A percentile compares a stretch with the other conserved stretches of the same genome.
Evolutionary conservation across 164 flowering plant genomes (phyloP).

Genomic region (Stephania japonica): DNA sequence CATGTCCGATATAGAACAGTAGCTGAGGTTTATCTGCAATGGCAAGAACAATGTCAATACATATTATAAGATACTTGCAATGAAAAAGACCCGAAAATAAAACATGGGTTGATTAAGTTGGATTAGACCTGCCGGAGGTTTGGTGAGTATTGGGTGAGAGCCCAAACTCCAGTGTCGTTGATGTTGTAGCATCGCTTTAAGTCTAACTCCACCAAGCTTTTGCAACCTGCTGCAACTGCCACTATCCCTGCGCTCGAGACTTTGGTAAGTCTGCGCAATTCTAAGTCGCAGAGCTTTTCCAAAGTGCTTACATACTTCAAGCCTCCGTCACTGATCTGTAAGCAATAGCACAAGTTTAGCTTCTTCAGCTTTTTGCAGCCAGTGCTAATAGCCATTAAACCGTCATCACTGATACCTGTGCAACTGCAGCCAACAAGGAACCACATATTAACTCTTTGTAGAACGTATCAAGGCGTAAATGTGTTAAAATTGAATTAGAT

Average conservation of each 20-base stretch:
- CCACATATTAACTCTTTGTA: background rate
- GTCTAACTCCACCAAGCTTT: conserved; percentile 50
- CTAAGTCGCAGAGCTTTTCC: conserved; percentile 50
- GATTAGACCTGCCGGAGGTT: conserved; percentile 57
- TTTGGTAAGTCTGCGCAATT: conserved; percentile 45
- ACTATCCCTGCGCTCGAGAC: conserved; percentile 46
- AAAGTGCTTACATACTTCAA: conserved; percentile 37
- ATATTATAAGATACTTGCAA: background rate
- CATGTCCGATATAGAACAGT: conserved; percentile 46
- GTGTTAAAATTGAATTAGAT: background rate
- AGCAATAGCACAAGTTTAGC: conserved; percentile 63
- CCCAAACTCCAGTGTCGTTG: conserved; percentile 55
- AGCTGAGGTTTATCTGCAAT: conserved; percentile 57
- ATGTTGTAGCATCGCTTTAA: conserved; percentile 51
- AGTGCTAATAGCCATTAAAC: conserved; percentile 42
- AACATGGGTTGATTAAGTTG: background rate
- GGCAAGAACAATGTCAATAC: background rate
- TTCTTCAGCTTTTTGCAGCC: conserved; percentile 63
- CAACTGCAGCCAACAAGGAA: conserved; percentile 35
- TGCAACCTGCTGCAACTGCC: conserved; percentile 53
- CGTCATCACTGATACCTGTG: conserved; percentile 51
- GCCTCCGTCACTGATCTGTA: conserved; percentile 43
- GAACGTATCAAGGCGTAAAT: no score
- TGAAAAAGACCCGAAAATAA: background rate
- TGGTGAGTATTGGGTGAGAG: conserved; percentile 42